Base-by-base conservation (phyloP, 306 rosid genomes). In the Carpinus fangiana region DNA sequence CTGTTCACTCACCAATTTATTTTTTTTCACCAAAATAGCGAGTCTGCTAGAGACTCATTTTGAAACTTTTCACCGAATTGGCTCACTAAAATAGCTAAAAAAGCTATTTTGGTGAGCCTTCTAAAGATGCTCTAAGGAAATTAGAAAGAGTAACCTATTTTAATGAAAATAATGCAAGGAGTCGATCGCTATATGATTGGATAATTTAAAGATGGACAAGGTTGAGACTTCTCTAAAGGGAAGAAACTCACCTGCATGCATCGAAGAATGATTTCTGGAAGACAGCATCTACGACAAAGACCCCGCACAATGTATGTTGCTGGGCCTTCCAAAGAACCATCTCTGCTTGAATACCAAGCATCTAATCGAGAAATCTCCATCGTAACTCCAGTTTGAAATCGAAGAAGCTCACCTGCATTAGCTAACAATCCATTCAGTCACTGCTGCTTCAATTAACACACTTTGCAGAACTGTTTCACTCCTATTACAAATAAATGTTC, bases 261-360 rank as follows among this genome's bases (percentile, higher is more conserved):
- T 51, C 99, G 93, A 74, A 95, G 98, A 88, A 93, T 84, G 82
- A 90, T 76, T 87, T 95, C 99, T 0, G 99, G 94, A 85, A 95
- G 93, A 79, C 98, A 95, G 84, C 98, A 93, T 86, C 92, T 88
- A 66, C 91, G 96, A 80, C 99, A 95, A 41, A 95, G 93, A 62
- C 99, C 98, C 74, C 77, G 88, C 73, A 95, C 94, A 68, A 93
- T 87, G 87, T 87, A 90, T 51, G 91, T 85, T 64, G 96, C 99
- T 4, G 93, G 98, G 78, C 77, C 69, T 54, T 80, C 88, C 56
- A 90, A 72, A 74, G 86, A 85, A 73, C 97, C 98, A 77, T 86
- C 90, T 80, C 80, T 80, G 77, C 78, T 82, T 70, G 92, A 93
- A 89, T 85, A 91, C 97, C 98, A 89, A 57, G 99, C 98, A 84